phyloP scores from a whole-genome alignment of 805 yeast genomes.

The Saccharomycopsis guyanensis region DNA sequence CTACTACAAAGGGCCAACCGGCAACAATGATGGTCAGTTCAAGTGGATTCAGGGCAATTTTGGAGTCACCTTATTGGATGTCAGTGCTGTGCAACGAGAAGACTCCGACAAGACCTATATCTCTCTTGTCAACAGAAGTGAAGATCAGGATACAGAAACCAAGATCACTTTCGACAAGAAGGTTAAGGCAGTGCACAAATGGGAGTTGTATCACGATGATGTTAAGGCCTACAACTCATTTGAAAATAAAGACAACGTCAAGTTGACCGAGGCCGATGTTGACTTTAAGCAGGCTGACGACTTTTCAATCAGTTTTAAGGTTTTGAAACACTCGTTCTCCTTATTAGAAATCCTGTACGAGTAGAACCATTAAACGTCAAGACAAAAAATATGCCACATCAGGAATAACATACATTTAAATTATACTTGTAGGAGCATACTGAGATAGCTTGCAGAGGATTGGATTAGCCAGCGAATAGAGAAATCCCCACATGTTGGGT shows the following conservation, averaged over 20 bases:
- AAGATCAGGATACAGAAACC: slow-evolving; percentile 24
- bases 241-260: slow-evolving; percentile 25
- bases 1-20: slow-evolving; percentile 26
- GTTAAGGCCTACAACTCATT: slow-evolving; percentile 27
- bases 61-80: slow-evolving; percentile 26
- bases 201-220: slow-evolving; percentile 28
- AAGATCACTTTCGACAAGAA: slow-evolving; percentile 22
- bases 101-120: slow-evolving; percentile 24
- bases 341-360: neutral
- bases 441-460: too few relatives aligned
- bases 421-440: too few relatives aligned
- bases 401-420: neutral
- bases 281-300: neutral
- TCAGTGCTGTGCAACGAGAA: slow-evolving; percentile 24
- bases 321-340: slow-evolving; percentile 3
- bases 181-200: slow-evolving; percentile 21
- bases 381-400: neutral
- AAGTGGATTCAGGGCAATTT: slow-evolving; percentile 25
- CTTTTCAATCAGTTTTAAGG: neutral
- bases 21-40: slow-evolving; percentile 22
- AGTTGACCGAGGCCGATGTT: slow-evolving; percentile 21
- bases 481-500: too few relatives aligned
- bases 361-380: neutral
- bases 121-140: slow-evolving; percentile 28
- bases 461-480: too few relatives aligned